Base-by-base conservation (phyloP, 2,329 filamentous ascomycete genomes). In the Colletotrichum endophyticum region DNA sequence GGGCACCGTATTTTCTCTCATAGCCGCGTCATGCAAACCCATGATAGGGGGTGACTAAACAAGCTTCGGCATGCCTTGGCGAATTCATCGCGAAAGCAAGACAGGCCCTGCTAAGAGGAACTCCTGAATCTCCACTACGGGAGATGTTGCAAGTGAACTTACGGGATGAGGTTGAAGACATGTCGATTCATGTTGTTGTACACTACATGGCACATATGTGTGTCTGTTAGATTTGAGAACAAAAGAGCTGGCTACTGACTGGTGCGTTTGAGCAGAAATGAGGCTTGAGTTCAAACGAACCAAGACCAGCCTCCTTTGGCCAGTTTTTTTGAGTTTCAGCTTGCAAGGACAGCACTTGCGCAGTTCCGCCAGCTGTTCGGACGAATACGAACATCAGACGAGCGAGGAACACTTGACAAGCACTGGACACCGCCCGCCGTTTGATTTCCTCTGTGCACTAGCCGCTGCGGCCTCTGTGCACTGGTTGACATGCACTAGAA, bases 321-420 rank as follows among this genome's bases (percentile, higher is more conserved):
- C 44, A 49, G 44, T n/a, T 34, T 70, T 70, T 73, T 73, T 69
- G 64, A 64, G 64, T 73, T 73, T 73, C 70, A 69, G 70, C 73
- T 73, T 27, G 63, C 70, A 73, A 76, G 73, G 73, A 73, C 53
- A 32, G 25, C 13, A 30, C 63, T 25, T 64, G 39, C 44, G 73
- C 73, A 25, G 49, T 15, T 25, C 57, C 44, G 57, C n/a, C 57
- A 59, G 32, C 70, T 27, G 73, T 76, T 76, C 70, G 73, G 70
- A 76, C 22, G 73, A 64, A 76, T 69, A 73, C 70, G 70, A 62
- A 73, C 73, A 76, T 76, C 73, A 73, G 70, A 76, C 64, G 73
- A 73, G 59, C 39, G 28, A 59, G 22, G 56, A 28, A 59, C 16
- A 59, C 56, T n/a, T 44, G 39, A n/a, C 27, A 22, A 49, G 44